phyloP scores from a whole-genome alignment of 768 basidiomycete species.

The Tylopilus cervinicoccineus region DNA sequence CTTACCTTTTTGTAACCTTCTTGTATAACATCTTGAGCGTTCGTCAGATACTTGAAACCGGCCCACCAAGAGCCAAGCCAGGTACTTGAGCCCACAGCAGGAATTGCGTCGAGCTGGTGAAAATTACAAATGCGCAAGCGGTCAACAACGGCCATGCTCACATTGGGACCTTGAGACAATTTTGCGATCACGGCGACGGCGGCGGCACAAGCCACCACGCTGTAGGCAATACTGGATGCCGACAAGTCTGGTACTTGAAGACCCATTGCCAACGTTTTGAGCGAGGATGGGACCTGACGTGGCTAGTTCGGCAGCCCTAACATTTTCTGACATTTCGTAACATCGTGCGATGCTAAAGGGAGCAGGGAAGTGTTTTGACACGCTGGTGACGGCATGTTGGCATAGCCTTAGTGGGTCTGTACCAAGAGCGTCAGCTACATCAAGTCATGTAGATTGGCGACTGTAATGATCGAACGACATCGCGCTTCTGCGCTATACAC shows the following conservation, averaged over 20 bases:
- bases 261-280: background rate
- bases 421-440: no score
- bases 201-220: background rate
- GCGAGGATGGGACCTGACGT: background rate
- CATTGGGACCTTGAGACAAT: background rate
- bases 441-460: no score
- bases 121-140: background rate
- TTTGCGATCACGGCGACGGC: background rate
- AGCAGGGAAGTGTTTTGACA: no score
- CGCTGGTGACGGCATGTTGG: no score
- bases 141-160: background rate
- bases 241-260: background rate
- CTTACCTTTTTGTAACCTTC: slow-evolving; percentile 33
- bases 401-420: no score
- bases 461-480: no score
- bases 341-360: no score
- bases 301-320: no score
- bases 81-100: background rate
- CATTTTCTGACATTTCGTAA: no score
- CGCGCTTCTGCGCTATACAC: no score
- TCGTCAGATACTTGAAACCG: slow-evolving; percentile 12
- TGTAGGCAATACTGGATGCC: background rate
- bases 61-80: slow-evolving; percentile 13
- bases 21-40: slow-evolving; percentile 22
- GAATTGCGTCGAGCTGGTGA: slow-evolving; percentile 3